A percentile compares a stretch with the other conserved stretches of the same genome.
phyloP scores from a whole-genome alignment of 345 rosid species.

The Ceriops tagal region DNA sequence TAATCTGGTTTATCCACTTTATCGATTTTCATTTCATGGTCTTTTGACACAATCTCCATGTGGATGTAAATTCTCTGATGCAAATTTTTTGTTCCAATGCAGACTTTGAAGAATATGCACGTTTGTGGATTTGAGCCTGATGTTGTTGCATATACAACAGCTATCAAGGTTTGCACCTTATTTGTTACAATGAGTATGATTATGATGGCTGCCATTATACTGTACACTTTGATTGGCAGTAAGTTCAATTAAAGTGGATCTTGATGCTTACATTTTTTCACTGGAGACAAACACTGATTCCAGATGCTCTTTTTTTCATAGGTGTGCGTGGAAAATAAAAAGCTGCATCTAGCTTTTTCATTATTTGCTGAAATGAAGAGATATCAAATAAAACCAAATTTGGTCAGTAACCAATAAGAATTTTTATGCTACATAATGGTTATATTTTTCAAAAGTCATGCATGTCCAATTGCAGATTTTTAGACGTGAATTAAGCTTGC shows the following conservation, averaged over 20 bases:
- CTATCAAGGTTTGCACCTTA: conserved; percentile 61
- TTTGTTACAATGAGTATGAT: conserved; percentile 17
- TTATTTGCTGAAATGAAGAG: conserved; percentile 82
- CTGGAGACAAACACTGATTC: conserved; percentile 18
- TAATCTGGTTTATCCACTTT: neutral
- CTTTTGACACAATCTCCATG: neutral
- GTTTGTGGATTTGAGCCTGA: conserved; percentile 69
- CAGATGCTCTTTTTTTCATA: conserved; percentile 26
- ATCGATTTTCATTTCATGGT: neutral
- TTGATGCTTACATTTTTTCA: conserved; percentile 1
- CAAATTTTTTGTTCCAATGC: conserved; percentile 36
- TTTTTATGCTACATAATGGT: too few relatives aligned
- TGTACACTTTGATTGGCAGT: conserved; percentile 8
- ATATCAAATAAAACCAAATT: conserved; percentile 64
- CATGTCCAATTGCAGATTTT: neutral
- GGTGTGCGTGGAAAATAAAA: conserved; percentile 67
- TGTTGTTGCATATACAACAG: conserved; percentile 85
- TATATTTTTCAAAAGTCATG: neutral
- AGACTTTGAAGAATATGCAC: conserved; percentile 82
- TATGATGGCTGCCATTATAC: conserved; percentile 1
- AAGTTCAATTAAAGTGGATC: neutral
- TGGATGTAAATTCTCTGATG: conserved; percentile 25
- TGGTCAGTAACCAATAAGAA: conserved; percentile 40
- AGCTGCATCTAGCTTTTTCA: conserved; percentile 66
- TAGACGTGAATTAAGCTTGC: neutral